Evolutionary conservation across 805 yeast species (phyloP).

Genomic region (Phaffomyces opuntiae): DNA sequence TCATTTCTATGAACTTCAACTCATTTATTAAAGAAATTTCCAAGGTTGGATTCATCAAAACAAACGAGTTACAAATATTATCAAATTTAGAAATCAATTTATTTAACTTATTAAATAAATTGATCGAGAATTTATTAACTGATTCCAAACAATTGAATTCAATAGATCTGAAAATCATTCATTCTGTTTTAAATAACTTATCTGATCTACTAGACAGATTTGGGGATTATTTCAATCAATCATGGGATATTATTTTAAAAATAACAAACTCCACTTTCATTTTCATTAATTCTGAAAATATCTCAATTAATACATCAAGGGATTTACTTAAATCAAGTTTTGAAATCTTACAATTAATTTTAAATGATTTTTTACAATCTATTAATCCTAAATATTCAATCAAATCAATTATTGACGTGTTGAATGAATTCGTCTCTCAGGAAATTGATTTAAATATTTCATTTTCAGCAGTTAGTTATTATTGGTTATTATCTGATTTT

Average conservation of each 20-base stretch:
- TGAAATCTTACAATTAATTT: slow-evolving; percentile 72
- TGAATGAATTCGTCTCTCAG: slow-evolving; percentile 68
- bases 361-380: slow-evolving; percentile 76
- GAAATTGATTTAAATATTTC: slow-evolving; percentile 74
- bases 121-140: slow-evolving; percentile 35
- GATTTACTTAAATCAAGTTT: slow-evolving; percentile 59
- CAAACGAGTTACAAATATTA: slow-evolving; percentile 1
- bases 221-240: slow-evolving; percentile 52
- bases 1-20: slow-evolving; percentile 44
- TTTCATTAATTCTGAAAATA: slow-evolving; percentile 22
- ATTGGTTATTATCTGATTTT: slow-evolving; percentile 87
- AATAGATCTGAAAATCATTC: slow-evolving; percentile 62
- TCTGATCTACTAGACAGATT: slow-evolving; percentile 71
- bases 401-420: slow-evolving; percentile 59
- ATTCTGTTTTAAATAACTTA: slow-evolving; percentile 54
- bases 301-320: slow-evolving; percentile 6
- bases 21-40: slow-evolving; percentile 34
- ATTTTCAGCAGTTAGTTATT: slow-evolving; percentile 84
- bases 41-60: slow-evolving; percentile 11
- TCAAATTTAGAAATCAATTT: slow-evolving; percentile 39
- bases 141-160: slow-evolving; percentile 29
- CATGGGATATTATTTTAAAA: slow-evolving; percentile 69
- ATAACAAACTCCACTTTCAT: slow-evolving; percentile 54
- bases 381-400: slow-evolving; percentile 58
- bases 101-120: slow-evolving; percentile 39